Conservation (phyloP, 192 early-diverging fungal genomes). For the Umbelopsis ramanniana region DNA sequence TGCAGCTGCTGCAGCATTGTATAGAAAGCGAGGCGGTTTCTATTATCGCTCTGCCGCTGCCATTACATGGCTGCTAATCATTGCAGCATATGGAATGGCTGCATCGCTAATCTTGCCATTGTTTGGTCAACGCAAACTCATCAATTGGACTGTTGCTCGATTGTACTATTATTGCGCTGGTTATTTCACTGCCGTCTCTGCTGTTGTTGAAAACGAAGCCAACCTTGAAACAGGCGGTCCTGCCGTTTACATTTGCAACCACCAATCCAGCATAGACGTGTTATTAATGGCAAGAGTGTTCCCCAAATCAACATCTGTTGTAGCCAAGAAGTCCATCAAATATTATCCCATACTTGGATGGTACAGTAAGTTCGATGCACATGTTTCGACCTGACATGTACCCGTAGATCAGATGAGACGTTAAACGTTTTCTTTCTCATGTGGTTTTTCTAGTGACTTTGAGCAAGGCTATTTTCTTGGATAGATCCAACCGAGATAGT, state of each 20-base stretch:
- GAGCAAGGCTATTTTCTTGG: conserved; percentile 86
- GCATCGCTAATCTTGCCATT: conserved; percentile 58
- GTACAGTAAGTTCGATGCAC: conserved; percentile 63
- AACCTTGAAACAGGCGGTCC: conserved; percentile 60
- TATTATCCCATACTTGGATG: conserved; percentile 76
- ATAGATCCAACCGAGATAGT: conserved; percentile 78
- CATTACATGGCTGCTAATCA: conserved; percentile 2
- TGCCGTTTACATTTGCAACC: conserved; percentile 81
- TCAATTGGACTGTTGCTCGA: conserved; percentile 67
- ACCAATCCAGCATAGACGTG: conserved; percentile 83
- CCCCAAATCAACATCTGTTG: conserved; percentile 65
- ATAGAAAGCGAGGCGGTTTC: conserved; percentile 24
- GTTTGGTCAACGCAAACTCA: conserved; percentile 56
- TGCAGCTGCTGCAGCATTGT: conserved; percentile 22
- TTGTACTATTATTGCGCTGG: conserved; percentile 55
- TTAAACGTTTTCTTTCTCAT: not conserved
- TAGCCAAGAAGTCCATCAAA: conserved; percentile 73
- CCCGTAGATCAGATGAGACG: too few species aligned
- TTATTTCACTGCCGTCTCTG: conserved; percentile 59
- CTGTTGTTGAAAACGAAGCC: conserved; percentile 64
- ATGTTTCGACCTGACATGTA: too few species aligned
- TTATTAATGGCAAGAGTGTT: conserved; percentile 68
- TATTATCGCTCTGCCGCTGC: conserved; percentile 6
- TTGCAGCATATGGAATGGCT: conserved; percentile 47
- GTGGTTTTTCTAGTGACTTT: conserved; percentile 62